Base-by-base conservation (phyloP, 108 stramenopile genomes). In the Nitzschia palea region DNA sequence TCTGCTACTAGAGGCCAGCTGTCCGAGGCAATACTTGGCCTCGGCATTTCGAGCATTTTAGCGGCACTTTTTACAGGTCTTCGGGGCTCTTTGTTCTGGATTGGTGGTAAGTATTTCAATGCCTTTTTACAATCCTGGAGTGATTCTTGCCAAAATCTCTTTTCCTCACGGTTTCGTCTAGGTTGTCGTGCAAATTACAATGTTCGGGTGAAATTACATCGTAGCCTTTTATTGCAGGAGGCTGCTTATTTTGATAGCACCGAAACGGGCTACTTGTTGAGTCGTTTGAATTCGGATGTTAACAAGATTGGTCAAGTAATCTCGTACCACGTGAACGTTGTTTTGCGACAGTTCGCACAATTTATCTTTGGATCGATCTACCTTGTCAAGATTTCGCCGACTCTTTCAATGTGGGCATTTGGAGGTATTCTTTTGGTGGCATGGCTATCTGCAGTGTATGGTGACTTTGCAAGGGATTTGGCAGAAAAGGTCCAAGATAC, bases 201-300 rank as follows among this genome's bases (percentile, higher is more conserved):
- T 55, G 84, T 93, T 60, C 79, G 92, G 29, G 89, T 90, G 23
- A 90, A 90, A 54, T 74, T 94, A 28, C 89, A 94, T 80, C 86
- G 87, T 17, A 89, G 82, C 48, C 70, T 97, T 9, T 69, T 97
- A 15, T 71, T 87, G 34, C 96, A 97, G 65, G 94, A 95, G 52
- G 88, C 92, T 4, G 86, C 82, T n/a, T 97, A 85, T 64, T 95
- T 93, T 60, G 94, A 97, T 66, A 65, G 77, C 20, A 89, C 76
- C 51, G 85, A 89, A 68, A 79, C 82, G 20, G 96, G 94, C 14
- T 80, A 84, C 60, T 68, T 97, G 20, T 64, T 93, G 9, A 84
- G 84, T 57, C 84, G 90, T 45, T 77, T 97, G 20, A 87, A 91
- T 55, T 89, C 89, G 61, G 91, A 95, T 63, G 91, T 93, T n/a